These are phyloP conservation scores for Ambrosiella beaveri DNA, from an alignment of 2,329 filamentous ascomycete genomes.

Conservation along the genomic window DNA sequence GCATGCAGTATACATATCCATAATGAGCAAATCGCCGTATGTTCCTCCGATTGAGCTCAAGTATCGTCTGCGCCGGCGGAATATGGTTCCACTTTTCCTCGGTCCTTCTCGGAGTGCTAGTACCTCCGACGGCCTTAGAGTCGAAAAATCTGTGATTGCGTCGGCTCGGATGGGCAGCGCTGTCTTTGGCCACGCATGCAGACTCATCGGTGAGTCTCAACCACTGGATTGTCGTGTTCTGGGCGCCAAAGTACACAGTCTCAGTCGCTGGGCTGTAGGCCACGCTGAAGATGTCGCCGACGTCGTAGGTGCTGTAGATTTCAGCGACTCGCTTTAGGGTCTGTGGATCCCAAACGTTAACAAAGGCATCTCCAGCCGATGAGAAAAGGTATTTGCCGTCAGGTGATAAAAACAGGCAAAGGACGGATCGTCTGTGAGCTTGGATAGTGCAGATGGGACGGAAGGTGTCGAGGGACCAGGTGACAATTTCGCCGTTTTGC, in stretches of 20 bases:
- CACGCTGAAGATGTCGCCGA: slow-evolving; percentile 92
- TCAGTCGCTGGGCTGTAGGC: slow-evolving; percentile 65
- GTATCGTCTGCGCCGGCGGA: slow-evolving; percentile 34
- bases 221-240: slow-evolving; percentile 95
- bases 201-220: slow-evolving; percentile 52
- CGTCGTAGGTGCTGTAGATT: slow-evolving; percentile 83
- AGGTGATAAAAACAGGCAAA: slow-evolving; percentile 65
- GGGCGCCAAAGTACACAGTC: slow-evolving; percentile 78
- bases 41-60: slow-evolving; percentile 69
- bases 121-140: slow-evolving; percentile 68
- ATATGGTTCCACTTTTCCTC: slow-evolving; percentile 40
- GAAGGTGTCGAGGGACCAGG: slow-evolving; percentile 81
- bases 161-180: slow-evolving; percentile 53
- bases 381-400: slow-evolving; percentile 70
- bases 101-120: slow-evolving; percentile 55
- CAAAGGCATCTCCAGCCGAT: slow-evolving; percentile 78
- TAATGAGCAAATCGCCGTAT: slow-evolving; percentile 83
- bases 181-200: slow-evolving; percentile 40
- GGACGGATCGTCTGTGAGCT: slow-evolving; percentile 79
- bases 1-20: slow-evolving; percentile 94
- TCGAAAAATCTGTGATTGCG: slow-evolving; percentile 85
- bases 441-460: slow-evolving; percentile 63
- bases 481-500: slow-evolving; percentile 80
- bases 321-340: slow-evolving; percentile 66
- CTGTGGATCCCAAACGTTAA: slow-evolving; percentile 80